Base-by-base conservation (phyloP, 805 yeast species). In the Saturnispora serradocipensis region DNA sequence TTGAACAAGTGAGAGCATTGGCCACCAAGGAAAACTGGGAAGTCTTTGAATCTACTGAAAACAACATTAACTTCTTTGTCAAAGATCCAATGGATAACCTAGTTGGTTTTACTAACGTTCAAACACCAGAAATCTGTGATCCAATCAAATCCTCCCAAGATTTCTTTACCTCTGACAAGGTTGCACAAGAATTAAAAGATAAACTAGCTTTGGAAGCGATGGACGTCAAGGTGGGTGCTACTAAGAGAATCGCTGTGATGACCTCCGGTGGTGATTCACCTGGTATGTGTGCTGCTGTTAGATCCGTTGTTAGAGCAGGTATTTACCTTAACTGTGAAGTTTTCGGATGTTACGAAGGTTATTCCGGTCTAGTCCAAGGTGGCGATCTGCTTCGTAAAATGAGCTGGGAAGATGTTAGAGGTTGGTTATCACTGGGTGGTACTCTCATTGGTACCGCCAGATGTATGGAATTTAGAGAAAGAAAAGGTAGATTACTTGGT, bases 201-300 rank as follows among this genome's bases (percentile, higher is more conserved):
- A 28, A 39, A 20, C 42, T 49, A 10, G 16, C 16, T 16, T 20
- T 43, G 6, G 38, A 11, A 8, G 43, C 53, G n/a, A 15, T 43
- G 20, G 32, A 38, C 11, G 36, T 20, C 16, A 47, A 32, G 16
- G 43, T 22, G n/a, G 40, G 35, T 18, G 44, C 38, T 5, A 52
- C 49, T 18, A 65, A 64, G 50, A 56, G 67, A 48, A 87, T 93
- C 57, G 99, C 95, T 4, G 93, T 93, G 48, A 89, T 93, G 91
- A 93, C 98, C 5, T 88, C 96, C 1, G 99, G 99, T 60, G 99
- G 99, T 69, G 99, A 93, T 66, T 86, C 98, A 49, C 99, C 95
- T 30, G 99, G 99, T 62, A 93, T 93, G 99, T 88, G 89, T 69
- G 91, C 97, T 4, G 87, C 84, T 27, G 99, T 93, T 7, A 77